Conservation (phyloP, 805 yeast genomes). For the Sugiyamaella floridensis region DNA sequence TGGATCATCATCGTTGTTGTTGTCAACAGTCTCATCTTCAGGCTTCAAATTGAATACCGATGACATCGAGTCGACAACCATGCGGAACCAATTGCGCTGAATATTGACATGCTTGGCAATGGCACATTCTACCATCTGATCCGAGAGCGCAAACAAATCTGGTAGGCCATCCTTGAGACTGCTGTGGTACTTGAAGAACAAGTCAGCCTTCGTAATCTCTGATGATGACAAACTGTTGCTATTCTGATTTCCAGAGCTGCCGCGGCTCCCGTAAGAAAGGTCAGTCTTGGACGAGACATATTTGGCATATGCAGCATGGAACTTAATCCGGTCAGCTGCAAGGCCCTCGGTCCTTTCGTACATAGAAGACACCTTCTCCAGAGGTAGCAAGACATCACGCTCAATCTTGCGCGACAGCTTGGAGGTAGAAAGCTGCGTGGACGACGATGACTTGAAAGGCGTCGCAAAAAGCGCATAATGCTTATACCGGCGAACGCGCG, state of each 20-base stretch:
- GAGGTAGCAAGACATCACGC: constrained; percentile 12
- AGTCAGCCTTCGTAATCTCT: constrained; percentile 17
- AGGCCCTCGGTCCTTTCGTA: constrained; percentile 16
- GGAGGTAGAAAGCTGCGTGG: constrained; percentile 14
- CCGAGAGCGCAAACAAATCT: constrained; percentile 16
- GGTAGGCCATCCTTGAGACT: constrained; percentile 21
- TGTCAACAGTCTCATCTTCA: constrained; percentile 8
- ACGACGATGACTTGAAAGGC: constrained; percentile 14
- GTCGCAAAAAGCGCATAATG: constrained; percentile 15
- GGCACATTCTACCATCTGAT: constrained; percentile 13
- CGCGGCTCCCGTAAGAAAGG: background rate
- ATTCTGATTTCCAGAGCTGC: background rate
- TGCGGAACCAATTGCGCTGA: constrained; percentile 20
- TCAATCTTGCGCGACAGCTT: constrained; percentile 14
- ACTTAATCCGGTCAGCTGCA: constrained; percentile 12
- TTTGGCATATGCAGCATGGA: constrained; percentile 16
- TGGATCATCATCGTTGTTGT: constrained; percentile 9
- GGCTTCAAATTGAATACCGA: constrained; percentile 11
- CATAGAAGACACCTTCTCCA: constrained; percentile 16
- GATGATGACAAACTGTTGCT: constrained; percentile 2
- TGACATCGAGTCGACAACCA: constrained; percentile 19
- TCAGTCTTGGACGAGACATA: constrained; percentile 15
- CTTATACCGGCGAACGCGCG: constrained; percentile 8
- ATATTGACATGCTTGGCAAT: constrained; percentile 12
- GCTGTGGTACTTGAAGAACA: constrained; percentile 19